Evolutionary conservation across 495 filamentous ascomycete species (phyloP).

Genomic region (Clavariopsis aquatica): DNA sequence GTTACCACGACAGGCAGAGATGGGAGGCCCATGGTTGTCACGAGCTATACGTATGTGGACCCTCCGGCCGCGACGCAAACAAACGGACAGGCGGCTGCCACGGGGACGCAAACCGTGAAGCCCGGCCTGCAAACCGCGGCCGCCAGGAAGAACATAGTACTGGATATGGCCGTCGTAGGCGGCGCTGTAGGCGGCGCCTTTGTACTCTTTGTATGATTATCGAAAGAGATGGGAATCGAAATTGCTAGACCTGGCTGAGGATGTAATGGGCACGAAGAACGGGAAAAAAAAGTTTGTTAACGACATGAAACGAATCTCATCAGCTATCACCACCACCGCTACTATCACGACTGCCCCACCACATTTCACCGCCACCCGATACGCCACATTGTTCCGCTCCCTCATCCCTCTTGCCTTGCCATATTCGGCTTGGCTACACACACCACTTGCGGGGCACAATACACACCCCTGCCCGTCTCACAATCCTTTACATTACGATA

Average conservation of each 20-base stretch:
- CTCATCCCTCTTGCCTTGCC: not conserved
- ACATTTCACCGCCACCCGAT: not conserved
- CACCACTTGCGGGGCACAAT: not conserved
- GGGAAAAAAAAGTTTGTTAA: not conserved
- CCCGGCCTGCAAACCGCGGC: constrained; percentile 35
- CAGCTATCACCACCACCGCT: not conserved
- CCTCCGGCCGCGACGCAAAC: constrained; percentile 15
- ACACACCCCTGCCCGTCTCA: not conserved
- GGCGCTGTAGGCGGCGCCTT: constrained; percentile 41
- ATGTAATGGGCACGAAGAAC: not conserved
- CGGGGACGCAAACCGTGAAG: constrained; percentile 18
- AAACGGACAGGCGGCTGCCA: not conserved
- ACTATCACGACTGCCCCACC: not conserved
- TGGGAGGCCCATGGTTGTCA: constrained; percentile 43
- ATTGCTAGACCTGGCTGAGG: not conserved
- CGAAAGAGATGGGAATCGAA: not conserved
- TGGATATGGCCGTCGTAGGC: constrained; percentile 37
- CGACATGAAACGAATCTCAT: constrained; percentile 12
- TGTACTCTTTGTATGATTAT: constrained; percentile 15
- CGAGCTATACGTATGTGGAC: constrained; percentile 39
- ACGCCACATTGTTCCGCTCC: not conserved
- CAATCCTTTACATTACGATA: not conserved
- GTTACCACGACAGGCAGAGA: constrained; percentile 41
- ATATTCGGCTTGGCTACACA: too few relatives aligned
- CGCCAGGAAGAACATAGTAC: constrained; percentile 20